phyloP scores from a whole-genome alignment of 805 yeast species.

The Hanseniaspora opuntiae region DNA sequence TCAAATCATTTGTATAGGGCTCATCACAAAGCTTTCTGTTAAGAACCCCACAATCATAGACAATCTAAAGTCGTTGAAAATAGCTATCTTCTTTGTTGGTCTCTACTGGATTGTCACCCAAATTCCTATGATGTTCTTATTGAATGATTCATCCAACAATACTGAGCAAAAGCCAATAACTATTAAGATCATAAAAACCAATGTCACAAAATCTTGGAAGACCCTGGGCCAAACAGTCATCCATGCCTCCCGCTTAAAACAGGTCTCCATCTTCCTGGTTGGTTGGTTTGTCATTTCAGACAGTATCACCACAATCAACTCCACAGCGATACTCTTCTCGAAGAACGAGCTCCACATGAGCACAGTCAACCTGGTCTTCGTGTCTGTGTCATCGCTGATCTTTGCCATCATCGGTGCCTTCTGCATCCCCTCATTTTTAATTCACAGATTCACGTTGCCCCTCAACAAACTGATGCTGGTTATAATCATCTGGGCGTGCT shows the following conservation, averaged over 20 bases:
- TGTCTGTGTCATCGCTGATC: slow-evolving; percentile 53
- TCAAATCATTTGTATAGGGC: slow-evolving; percentile 44
- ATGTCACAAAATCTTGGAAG: slow-evolving; percentile 48
- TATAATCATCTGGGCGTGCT: slow-evolving; percentile 45
- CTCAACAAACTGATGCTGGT: slow-evolving; percentile 39
- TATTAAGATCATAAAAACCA: slow-evolving; percentile 18
- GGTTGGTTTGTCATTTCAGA: slow-evolving; percentile 74
- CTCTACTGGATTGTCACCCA: slow-evolving; percentile 69
- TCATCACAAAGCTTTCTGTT: slow-evolving; percentile 24
- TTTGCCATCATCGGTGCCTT: slow-evolving; percentile 60
- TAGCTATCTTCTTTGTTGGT: slow-evolving; percentile 53
- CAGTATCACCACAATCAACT: slow-evolving; percentile 62
- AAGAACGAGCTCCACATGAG: slow-evolving; percentile 57
- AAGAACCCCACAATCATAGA: slow-evolving; percentile 14
- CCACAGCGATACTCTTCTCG: slow-evolving; percentile 67
- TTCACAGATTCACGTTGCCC: slow-evolving; percentile 27
- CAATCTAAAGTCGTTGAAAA: slow-evolving; percentile 28
- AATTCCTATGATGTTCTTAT: slow-evolving; percentile 39
- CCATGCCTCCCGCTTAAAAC: slow-evolving; percentile 47
- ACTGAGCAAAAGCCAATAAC: slow-evolving; percentile 4
- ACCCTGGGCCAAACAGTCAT: slow-evolving; percentile 42
- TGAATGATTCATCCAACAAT: slow-evolving; percentile 22
- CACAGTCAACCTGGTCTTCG: slow-evolving; percentile 47
- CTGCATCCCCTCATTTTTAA: slow-evolving; percentile 34
- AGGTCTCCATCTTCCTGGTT: slow-evolving; percentile 48